phyloP scores from a whole-genome alignment of 208 protist species.

The Naegleria lovaniensis region DNA sequence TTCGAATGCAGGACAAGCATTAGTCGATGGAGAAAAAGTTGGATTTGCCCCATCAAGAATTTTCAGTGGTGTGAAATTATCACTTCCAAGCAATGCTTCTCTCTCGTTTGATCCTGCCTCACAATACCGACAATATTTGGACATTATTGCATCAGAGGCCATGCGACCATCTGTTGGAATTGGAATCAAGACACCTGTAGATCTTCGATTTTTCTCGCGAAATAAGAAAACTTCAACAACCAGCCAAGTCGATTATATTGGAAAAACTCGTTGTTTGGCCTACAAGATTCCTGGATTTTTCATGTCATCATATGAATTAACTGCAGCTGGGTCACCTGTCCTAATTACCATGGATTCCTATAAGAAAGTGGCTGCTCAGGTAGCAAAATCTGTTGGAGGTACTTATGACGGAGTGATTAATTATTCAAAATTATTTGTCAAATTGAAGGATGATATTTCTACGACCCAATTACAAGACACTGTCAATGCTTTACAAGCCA shows the following conservation, averaged over 20 bases:
- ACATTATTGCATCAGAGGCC: conserved; percentile 8
- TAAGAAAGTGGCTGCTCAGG: not conserved
- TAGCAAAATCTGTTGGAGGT: not conserved
- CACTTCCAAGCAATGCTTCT: not conserved
- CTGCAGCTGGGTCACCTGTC: conserved; percentile 45
- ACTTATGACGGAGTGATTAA: conserved; percentile 22
- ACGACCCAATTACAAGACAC: conserved; percentile 51
- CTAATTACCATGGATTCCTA: conserved; percentile 54
- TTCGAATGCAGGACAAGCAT: not conserved
- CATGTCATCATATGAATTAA: conserved; percentile 56
- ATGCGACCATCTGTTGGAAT: not conserved
- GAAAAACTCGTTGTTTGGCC: conserved; percentile 63
- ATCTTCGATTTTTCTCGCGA: not conserved
- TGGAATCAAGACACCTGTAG: not conserved
- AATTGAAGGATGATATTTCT: conserved; percentile 45
- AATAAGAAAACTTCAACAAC: not conserved
- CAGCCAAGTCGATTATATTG: conserved; percentile 46
- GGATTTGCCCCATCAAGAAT: not conserved
- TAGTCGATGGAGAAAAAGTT: not conserved
- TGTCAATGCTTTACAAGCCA: conserved; percentile 69
- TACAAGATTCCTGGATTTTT: conserved; percentile 73
- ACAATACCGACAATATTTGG: conserved; percentile 17
- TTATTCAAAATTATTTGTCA: conserved; percentile 62
- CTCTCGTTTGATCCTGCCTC: conserved; percentile 13
- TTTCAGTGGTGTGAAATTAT: not conserved